phyloP scores from a whole-genome alignment of 306 rosid species.

The Senna siamea region DNA sequence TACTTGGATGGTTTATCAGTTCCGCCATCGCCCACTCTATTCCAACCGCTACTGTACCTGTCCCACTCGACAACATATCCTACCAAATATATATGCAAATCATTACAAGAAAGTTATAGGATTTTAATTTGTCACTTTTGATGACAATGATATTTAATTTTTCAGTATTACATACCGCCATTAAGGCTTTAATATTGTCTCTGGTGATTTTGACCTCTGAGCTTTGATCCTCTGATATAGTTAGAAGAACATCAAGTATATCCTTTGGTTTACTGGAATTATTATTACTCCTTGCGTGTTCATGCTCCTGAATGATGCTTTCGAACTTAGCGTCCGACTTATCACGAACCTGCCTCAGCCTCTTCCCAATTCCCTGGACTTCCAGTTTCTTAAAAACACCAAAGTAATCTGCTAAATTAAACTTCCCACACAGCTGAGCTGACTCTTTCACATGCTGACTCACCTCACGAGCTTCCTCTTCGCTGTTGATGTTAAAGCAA shows the following conservation, averaged over 20 bases:
- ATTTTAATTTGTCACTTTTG: too few species aligned
- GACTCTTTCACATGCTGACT: slow-evolving; percentile 42
- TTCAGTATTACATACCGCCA: too few species aligned
- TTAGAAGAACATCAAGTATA: slow-evolving; percentile 45
- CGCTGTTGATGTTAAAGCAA: slow-evolving; percentile 21
- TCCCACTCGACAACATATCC: slow-evolving; percentile 65
- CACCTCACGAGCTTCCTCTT: slow-evolving; percentile 51
- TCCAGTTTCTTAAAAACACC: slow-evolving; percentile 58
- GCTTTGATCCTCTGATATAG: slow-evolving; percentile 44
- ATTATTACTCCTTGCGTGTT: slow-evolving; percentile 44
- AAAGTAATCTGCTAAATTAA: slow-evolving; percentile 49
- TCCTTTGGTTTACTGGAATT: slow-evolving; percentile 29
- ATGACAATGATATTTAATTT: too few species aligned
- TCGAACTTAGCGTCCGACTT: slow-evolving; percentile 54
- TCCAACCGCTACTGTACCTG: slow-evolving; percentile 54
- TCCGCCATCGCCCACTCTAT: slow-evolving; percentile 66
- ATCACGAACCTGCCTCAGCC: slow-evolving; percentile 48
- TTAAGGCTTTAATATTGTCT: slow-evolving; percentile 63
- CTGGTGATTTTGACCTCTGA: slow-evolving; percentile 55
- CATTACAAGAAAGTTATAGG: too few species aligned
- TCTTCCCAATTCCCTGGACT: slow-evolving; percentile 56
- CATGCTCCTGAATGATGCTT: slow-evolving; percentile 53
- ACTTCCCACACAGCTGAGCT: slow-evolving; percentile 35
- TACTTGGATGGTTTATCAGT: slow-evolving; percentile 65
- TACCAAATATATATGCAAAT: background rate